Evolutionary conservation across 768 basidiomycete genomes (phyloP), one percentile per base, ranked within the genome.

Genomic region (Russula ochroleuca): DNA sequence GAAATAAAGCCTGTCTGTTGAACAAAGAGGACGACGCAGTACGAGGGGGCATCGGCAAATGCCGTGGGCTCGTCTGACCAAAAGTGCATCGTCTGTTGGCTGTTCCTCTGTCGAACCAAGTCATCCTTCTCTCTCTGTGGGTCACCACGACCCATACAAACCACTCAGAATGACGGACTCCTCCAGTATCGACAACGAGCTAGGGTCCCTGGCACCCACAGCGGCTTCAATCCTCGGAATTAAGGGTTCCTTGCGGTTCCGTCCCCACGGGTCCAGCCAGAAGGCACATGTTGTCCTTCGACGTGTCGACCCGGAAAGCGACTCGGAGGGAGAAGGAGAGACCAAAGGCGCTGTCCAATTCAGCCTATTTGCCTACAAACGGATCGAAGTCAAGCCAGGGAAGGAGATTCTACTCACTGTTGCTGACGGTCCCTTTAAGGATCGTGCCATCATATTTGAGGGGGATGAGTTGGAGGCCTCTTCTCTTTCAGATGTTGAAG

Each of bases 271-370:
- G 28, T 80, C 81, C 66, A 83, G 78, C 59, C 84, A 85, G 69
- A 88, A 87, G 72, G 80, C 87, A 31, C 87, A 89, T 74, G 79
- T 86, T 67, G 76, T 88, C 67, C 73, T 89, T 49, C 79, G 83
- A 76, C 85, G 86, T 73, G 85, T 85, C 66, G 78, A 78, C 65
- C 59, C 76, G 21, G 72, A 79, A 14, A 80, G 81, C 31, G 77
- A 81, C 67, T 74, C 80, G 11, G 73, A 69, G 59, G 79, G 79
- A 57, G 78, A 78, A 57, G 78, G 71, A 11, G 73, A 76, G n/a
- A 72, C 73, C 23, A 59, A 68, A 21, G 69, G 72, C 33, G 70
- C 80, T 60, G 78, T 81, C 43, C 82, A 80, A 72, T 89, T 86
- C 70, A 82, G 79, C 70, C 75, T 89, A 14, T 85, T 86, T 71